phyloP scores from a whole-genome alignment of 208 protist genomes.

The Angomonas ambiguus region DNA sequence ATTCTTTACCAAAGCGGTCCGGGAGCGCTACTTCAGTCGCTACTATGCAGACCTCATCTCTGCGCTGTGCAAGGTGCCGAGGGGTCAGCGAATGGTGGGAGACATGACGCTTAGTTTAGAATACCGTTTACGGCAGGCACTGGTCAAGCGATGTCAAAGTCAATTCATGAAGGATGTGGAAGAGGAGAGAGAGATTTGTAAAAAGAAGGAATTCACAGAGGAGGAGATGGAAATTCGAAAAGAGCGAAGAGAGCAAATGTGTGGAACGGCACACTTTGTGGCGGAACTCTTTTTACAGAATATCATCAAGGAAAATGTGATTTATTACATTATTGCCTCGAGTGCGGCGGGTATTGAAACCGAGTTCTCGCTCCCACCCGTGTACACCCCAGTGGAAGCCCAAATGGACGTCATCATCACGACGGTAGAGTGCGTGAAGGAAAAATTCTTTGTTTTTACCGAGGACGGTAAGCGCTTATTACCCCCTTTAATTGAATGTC shows the following conservation, averaged over 20 bases:
- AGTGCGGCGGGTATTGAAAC: constrained; percentile 40
- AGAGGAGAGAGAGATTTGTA: constrained; percentile 9
- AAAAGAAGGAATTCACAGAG: constrained; percentile 13
- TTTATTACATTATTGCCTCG: constrained; percentile 53
- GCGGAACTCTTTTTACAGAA: constrained; percentile 67
- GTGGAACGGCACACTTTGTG: constrained; percentile 75
- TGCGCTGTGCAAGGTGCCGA: constrained; percentile 48
- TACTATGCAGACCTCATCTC: constrained; percentile 70
- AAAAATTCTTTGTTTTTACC: constrained; percentile 44
- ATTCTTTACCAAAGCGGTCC: constrained; percentile 80
- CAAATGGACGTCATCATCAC: constrained; percentile 75
- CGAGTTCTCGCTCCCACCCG: constrained; percentile 41
- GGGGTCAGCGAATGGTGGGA: constrained; percentile 50
- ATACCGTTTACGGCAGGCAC: constrained; percentile 59
- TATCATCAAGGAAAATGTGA: constrained; percentile 54
- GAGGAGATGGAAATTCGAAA: constrained; percentile 26
- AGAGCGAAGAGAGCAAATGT: constrained; percentile 52
- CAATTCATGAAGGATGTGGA: constrained; percentile 46
- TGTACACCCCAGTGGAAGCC: constrained; percentile 53
- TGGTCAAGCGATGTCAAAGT: constrained; percentile 60
- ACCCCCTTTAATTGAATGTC: constrained; percentile 27
- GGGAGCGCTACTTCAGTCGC: constrained; percentile 67
- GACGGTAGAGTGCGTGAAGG: constrained; percentile 33
- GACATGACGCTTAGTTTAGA: constrained; percentile 61
- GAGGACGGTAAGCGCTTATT: constrained; percentile 34